phyloP scores from a whole-genome alignment of 306 rosid species.

The Parietaria judaica region DNA sequence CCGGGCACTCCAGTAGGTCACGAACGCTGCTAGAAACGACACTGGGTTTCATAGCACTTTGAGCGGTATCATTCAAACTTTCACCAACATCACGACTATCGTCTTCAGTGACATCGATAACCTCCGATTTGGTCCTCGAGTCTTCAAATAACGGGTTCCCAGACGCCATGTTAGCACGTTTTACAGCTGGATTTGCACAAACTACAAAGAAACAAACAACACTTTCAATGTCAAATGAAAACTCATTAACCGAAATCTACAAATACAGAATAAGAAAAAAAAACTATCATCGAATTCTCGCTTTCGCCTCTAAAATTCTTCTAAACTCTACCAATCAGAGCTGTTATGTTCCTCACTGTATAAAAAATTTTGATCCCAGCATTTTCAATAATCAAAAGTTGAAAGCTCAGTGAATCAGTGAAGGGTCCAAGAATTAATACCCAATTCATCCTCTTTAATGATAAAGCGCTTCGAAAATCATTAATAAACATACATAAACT shows the following conservation, averaged over 20 bases:
- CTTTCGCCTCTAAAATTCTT: background rate
- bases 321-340: background rate
- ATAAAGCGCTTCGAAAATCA: too few relatives aligned
- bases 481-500: too few relatives aligned
- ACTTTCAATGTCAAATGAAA: background rate
- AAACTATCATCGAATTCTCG: background rate
- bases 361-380: too few relatives aligned
- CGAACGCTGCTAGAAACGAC: conserved; percentile 79
- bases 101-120: conserved; percentile 74
- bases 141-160: conserved; percentile 64
- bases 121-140: conserved; percentile 56
- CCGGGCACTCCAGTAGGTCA: conserved; percentile 92
- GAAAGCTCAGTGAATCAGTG: too few relatives aligned
- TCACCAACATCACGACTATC: conserved; percentile 53
- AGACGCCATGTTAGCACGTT: conserved; percentile 44
- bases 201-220: background rate
- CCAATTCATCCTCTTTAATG: too few relatives aligned
- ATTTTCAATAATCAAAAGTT: too few relatives aligned
- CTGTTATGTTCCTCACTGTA: too few relatives aligned
- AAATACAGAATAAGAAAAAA: background rate
- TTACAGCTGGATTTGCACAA: conserved; percentile 14
- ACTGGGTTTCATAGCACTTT: conserved; percentile 41
- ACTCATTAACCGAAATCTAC: background rate
- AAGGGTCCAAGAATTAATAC: too few relatives aligned
- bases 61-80: conserved; percentile 48